phyloP scores from a whole-genome alignment of 306 rosid genomes.

The Abrus pulchellus region DNA sequence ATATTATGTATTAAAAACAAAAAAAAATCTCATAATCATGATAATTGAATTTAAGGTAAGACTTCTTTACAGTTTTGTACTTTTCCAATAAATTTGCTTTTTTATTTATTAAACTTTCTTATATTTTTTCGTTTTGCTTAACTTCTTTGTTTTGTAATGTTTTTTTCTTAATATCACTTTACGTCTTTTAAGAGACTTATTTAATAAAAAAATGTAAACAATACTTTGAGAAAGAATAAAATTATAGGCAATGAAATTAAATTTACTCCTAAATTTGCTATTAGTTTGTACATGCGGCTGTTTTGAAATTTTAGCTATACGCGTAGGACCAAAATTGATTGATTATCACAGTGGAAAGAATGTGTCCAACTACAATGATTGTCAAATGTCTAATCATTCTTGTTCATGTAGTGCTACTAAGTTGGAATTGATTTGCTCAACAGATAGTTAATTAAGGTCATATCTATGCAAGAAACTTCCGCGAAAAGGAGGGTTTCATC shows the following conservation, averaged over 20 bases:
- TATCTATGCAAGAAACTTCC: slow-evolving; percentile 51
- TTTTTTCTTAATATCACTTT: no score
- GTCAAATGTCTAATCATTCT: slow-evolving; percentile 55
- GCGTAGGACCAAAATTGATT: slow-evolving; percentile 41
- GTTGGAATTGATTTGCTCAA: slow-evolving; percentile 48
- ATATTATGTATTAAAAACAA: no score
- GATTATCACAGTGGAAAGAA: slow-evolving; percentile 34
- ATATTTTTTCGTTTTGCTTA: no score
- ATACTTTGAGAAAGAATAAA: no score
- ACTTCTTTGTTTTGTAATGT: no score
- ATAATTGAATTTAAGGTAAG: background rate
- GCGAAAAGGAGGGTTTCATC: slow-evolving; percentile 19
- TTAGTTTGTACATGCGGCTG: background rate
- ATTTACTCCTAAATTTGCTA: background rate
- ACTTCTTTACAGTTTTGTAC: no score
- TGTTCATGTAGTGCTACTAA: slow-evolving; percentile 45
- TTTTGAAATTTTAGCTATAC: slow-evolving; percentile 40
- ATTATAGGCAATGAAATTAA: no score
- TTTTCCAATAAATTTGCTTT: no score
- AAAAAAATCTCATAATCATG: background rate
- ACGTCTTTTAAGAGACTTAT: no score
- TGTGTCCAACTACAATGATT: slow-evolving; percentile 30
- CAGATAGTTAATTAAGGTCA: slow-evolving; percentile 6
- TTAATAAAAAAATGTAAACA: no score
- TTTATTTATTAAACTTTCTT: no score